Evolutionary conservation across 176 grass and related monocot species (phyloP).

Genomic region (bread wheat (Triticum aestivum)): IWGSC_CS_RefSeq_v2.1 NC_057802.1:366640878-366641377

Average conservation of each 20-base stretch:
- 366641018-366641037: constrained; percentile 98
- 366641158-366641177: constrained; percentile 20
- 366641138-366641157: constrained; percentile 13
- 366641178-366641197: constrained; percentile 18
- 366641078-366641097: constrained; percentile 96
- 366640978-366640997: constrained; percentile 87
- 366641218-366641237: constrained; percentile 57
- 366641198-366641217: constrained; percentile 20
- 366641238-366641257: constrained; percentile 72
- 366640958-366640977: constrained; percentile 32
- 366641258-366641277: constrained; percentile 99
- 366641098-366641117: constrained; percentile 95
- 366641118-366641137: constrained; percentile 62
- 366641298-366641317: constrained; percentile 76
- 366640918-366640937: constrained; percentile 6
- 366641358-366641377: constrained; percentile 5
- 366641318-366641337: constrained; percentile 92
- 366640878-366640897: constrained; percentile 99
- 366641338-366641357: constrained; percentile 96
- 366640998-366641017: constrained; percentile 75
- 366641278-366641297: constrained; percentile 87
- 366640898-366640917: constrained; percentile 25
- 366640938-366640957: constrained; percentile 17
- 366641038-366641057: constrained; percentile 92
- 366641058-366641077: constrained; percentile 91